Conservation (phyloP, 108 stramenopile species). For the Pseudonitzschia delicatissima region DNA sequence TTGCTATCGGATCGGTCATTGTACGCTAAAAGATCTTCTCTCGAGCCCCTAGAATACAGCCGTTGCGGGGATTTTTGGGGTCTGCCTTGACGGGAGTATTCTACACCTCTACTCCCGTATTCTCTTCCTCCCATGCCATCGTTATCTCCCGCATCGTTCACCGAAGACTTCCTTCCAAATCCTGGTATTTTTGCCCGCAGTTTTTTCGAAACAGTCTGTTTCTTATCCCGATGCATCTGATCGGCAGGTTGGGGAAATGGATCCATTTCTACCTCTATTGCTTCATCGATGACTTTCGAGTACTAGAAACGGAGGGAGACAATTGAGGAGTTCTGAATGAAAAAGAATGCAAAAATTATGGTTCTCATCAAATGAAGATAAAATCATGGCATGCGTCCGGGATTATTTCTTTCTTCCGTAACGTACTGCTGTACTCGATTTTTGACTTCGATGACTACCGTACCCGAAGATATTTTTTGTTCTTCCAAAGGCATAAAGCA, state of each 20-base stretch:
- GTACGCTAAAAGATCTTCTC: not conserved
- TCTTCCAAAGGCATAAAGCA: not conserved
- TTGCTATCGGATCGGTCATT: not conserved
- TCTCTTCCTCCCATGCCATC: not conserved
- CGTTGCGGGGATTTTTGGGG: not conserved
- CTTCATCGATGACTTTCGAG: not conserved
- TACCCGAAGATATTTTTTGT: not conserved
- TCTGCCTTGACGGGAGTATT: not conserved
- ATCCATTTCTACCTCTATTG: not conserved
- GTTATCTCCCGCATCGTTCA: not conserved
- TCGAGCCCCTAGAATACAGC: not conserved
- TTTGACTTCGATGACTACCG: not conserved
- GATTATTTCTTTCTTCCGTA: not conserved
- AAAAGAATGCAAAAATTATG: no score
- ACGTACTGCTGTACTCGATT: not conserved
- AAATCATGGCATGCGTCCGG: not conserved
- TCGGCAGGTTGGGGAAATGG: not conserved
- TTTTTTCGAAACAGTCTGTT: not conserved
- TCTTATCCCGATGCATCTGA: not conserved
- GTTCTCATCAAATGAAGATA: not conserved
- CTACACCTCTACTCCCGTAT: not conserved
- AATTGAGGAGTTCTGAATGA: not conserved
- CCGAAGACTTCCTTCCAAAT: not conserved
- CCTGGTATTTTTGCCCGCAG: not conserved
- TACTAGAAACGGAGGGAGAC: not conserved